Evolutionary conservation across 129 eudicot genomes (phyloP).

Genomic region (Calendula officinalis): DNA sequence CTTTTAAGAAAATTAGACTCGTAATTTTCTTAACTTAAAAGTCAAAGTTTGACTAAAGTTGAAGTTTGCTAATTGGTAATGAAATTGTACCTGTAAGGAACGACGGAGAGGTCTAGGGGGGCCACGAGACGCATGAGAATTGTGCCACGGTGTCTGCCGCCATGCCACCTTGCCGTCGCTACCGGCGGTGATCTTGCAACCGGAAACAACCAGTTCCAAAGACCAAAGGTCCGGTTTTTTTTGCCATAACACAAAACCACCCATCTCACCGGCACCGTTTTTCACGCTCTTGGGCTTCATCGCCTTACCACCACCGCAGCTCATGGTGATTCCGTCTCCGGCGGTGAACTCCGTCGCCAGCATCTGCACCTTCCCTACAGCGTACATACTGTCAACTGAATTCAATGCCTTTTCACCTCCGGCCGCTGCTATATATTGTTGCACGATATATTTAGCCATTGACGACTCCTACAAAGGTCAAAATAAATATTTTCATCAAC

Average conservation of each 20-base stretch:
- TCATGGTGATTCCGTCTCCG: constrained; percentile 48
- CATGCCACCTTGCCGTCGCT: constrained; percentile 97
- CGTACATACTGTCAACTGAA: constrained; percentile 66
- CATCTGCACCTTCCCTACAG: constrained; percentile 92
- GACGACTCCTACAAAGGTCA: constrained; percentile 70
- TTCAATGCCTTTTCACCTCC: constrained; percentile 82
- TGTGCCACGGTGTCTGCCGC: constrained; percentile 98
- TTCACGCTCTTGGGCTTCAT: constrained; percentile 47
- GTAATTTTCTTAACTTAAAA: constrained; percentile 22
- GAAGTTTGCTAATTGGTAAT: background rate
- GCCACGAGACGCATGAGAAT: constrained; percentile 89
- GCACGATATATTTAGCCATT: constrained; percentile 89
- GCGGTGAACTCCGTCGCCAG: constrained; percentile 62
- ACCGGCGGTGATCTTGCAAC: constrained; percentile 82
- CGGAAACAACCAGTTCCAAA: constrained; percentile 82
- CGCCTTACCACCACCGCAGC: constrained; percentile 31
- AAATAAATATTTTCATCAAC: background rate
- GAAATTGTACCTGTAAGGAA: constrained; percentile 65
- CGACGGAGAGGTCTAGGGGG: constrained; percentile 98
- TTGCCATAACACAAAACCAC: constrained; percentile 97
- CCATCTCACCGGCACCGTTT: constrained; percentile 60
- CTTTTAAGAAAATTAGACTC: constrained; percentile 12
- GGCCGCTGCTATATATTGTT: constrained; percentile 85
- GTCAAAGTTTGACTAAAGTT: constrained; percentile 24
- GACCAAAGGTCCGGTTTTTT: constrained; percentile 88